These are phyloP conservation scores for Nosema muscidifuracis DNA, from an alignment of 371 early-diverging fungal genomes.

Conservation along the genomic window DNA sequence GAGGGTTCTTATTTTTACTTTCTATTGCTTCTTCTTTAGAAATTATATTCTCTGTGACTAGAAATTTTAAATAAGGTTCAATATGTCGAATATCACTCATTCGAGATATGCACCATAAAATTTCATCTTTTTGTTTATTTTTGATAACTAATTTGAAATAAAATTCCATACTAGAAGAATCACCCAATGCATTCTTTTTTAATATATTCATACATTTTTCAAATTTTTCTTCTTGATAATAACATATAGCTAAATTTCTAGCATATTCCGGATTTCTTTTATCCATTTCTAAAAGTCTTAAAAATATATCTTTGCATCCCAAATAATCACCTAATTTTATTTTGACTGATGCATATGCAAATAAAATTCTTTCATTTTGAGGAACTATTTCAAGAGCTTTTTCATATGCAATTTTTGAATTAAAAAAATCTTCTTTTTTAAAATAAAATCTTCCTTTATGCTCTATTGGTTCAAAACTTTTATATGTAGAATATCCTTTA, in stretches of 20 bases:
- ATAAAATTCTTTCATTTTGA: slow-evolving; percentile 26
- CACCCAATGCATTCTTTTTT: slow-evolving; percentile 23
- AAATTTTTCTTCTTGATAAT: slow-evolving; percentile 29
- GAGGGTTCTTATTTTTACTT: not conserved
- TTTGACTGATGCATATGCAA: slow-evolving; percentile 33
- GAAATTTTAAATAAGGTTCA: not conserved
- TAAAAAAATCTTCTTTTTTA: slow-evolving; percentile 9
- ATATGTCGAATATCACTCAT: not conserved
- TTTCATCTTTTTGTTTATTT: slow-evolving; percentile 12
- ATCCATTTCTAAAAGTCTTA: slow-evolving; percentile 30
- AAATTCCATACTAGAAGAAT: slow-evolving; percentile 17
- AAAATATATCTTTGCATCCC: slow-evolving; percentile 32
- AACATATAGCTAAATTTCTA: slow-evolving; percentile 42
- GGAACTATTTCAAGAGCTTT: slow-evolving; percentile 27
- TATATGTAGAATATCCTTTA: slow-evolving; percentile 4
- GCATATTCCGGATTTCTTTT: slow-evolving; percentile 31
- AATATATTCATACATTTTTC: slow-evolving; percentile 27
- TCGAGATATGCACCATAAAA: slow-evolving; percentile 13
- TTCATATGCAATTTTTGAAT: slow-evolving; percentile 2
- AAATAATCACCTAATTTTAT: slow-evolving; percentile 6
- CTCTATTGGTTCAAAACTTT: slow-evolving; percentile 34
- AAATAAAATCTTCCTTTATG: slow-evolving; percentile 34
- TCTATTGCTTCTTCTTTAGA: not conserved
- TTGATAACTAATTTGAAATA: slow-evolving; percentile 37
- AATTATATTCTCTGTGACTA: not conserved